phyloP scores from a whole-genome alignment of 495 filamentous ascomycete genomes.

The Choiromyces venosus region DNA sequence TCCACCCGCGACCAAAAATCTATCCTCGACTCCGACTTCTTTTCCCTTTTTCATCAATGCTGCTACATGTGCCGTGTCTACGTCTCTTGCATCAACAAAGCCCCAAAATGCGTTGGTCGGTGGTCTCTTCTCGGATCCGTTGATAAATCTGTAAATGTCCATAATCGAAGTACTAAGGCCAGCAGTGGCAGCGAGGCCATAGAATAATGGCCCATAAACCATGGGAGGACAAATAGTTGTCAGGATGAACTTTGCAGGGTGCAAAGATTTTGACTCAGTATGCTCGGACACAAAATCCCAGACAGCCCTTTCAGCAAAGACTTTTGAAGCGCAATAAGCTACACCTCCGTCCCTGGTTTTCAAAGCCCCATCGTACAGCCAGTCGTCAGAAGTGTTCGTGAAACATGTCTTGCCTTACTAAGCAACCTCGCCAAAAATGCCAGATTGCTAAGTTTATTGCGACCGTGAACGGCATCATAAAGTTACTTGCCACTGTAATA shows the following conservation, averaged over 20 bases:
- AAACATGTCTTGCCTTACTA: no score
- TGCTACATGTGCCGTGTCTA: constrained; percentile 65
- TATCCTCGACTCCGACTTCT: constrained; percentile 57
- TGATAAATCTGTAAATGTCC: constrained; percentile 43
- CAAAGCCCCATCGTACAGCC: constrained; percentile 56
- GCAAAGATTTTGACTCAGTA: constrained; percentile 44
- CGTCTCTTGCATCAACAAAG: constrained; percentile 63
- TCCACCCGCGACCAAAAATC: constrained; percentile 63
- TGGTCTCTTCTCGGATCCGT: constrained; percentile 49
- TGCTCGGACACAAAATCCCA: constrained; percentile 76
- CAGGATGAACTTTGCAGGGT: constrained; percentile 61
- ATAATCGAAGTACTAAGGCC: constrained; percentile 65
- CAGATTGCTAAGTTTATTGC: no score
- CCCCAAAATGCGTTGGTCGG: constrained; percentile 51
- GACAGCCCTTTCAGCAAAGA: constrained; percentile 61
- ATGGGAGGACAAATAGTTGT: constrained; percentile 67
- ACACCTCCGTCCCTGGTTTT: constrained; percentile 54
- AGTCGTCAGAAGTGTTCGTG: no score
- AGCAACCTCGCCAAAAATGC: no score
- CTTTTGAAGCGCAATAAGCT: constrained; percentile 67
- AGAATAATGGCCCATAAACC: constrained; percentile 65
- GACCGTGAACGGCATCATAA: no score
- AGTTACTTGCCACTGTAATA: no score
- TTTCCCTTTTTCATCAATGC: constrained; percentile 56
- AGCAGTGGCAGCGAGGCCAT: constrained; percentile 60